Evolutionary conservation across 1,284 basidiomycete genomes (phyloP).

Genomic region (Marasmius oreades): DNA sequence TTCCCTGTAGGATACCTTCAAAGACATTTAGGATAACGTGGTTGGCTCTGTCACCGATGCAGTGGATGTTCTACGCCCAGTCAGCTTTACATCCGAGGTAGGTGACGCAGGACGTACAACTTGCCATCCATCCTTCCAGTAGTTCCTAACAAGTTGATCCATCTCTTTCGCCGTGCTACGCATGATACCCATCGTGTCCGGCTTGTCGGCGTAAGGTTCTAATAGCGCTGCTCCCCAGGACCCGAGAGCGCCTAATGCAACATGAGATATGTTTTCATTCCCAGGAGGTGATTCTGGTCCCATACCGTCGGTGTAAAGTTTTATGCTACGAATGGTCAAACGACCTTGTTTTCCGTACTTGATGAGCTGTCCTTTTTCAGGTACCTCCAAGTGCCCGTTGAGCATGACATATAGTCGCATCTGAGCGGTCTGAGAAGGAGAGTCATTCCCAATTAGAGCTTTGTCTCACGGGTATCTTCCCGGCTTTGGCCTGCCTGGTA

Average conservation of each 20-base stretch:
- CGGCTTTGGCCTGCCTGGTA: conserved; percentile 22
- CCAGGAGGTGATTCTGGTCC: not conserved
- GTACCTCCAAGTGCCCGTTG: not conserved
- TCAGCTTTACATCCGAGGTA: conserved; percentile 2
- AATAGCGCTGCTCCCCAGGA: conserved; percentile 89
- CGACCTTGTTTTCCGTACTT: conserved; percentile 33
- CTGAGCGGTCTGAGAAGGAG: not conserved
- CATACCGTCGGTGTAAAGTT: conserved; percentile 64
- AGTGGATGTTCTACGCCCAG: conserved; percentile 71
- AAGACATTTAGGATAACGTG: conserved; percentile 78
- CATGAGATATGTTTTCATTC: not conserved
- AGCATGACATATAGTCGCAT: conserved; percentile 1
- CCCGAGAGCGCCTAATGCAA: conserved; percentile 58
- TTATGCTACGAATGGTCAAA: conserved; percentile 59
- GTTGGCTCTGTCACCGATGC: conserved; percentile 90
- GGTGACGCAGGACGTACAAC: conserved; percentile 48
- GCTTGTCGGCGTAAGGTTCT: conserved; percentile 81
- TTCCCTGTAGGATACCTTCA: conserved; percentile 36
- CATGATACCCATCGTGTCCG: conserved; percentile 68
- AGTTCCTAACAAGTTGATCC: conserved; percentile 52
- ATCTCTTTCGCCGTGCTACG: conserved; percentile 53
- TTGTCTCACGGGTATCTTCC: not conserved
- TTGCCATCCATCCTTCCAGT: conserved; percentile 68
- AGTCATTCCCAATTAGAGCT: not conserved
- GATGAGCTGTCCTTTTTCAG: not conserved